Base-by-base conservation (phyloP, 768 basidiomycete genomes). In the Pleurotus platypus region DNA sequence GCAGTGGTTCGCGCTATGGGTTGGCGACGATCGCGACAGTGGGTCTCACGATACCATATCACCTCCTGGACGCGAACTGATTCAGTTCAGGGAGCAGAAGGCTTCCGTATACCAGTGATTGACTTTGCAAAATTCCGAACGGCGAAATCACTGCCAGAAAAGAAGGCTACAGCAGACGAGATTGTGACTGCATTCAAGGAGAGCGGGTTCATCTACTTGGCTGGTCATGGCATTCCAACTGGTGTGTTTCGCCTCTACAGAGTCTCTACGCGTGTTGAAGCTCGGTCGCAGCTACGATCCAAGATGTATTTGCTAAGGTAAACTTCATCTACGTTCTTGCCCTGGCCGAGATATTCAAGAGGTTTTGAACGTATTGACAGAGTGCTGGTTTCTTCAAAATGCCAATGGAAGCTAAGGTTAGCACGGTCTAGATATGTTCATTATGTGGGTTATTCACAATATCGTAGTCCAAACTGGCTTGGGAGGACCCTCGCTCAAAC, bases 401-500 rank as follows among this genome's bases (percentile, higher is more conserved):
- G 55, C 83, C 90, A 4, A 64, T 69, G 45, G 81, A 84, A 46
- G 68, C 73, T 45, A 92, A 92, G 76, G 88, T 82, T 54, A 26
- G 62, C 48, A 42, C 13, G 49, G 45, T 26, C 26, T 22, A 30
- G 8, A 12, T 1, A 12, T 40, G 16, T n/a, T 8, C 8, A 27
- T 26, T 24, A 12, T 16, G 12, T 30, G 12, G 45, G 15, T 46
- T 16, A 47, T 18, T 16, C 35, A 20, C 5, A 46, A 60, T 43
- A 39, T 30, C 37, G 6, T 61, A 90, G 85, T 72, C 78, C 48
- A 72, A 75, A 58, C 78, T 93, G 5, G 84, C 85, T 57, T 94
- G 92, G 92, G 86, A 89, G 56, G 89, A 92, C 66, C 90, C 92
- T 58, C 84, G 89, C 40, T 81, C 90, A 6, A 93, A 95, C 64